Evolutionary conservation across 768 basidiomycete genomes (phyloP).

Genomic region (Suillus occidentalis): DNA sequence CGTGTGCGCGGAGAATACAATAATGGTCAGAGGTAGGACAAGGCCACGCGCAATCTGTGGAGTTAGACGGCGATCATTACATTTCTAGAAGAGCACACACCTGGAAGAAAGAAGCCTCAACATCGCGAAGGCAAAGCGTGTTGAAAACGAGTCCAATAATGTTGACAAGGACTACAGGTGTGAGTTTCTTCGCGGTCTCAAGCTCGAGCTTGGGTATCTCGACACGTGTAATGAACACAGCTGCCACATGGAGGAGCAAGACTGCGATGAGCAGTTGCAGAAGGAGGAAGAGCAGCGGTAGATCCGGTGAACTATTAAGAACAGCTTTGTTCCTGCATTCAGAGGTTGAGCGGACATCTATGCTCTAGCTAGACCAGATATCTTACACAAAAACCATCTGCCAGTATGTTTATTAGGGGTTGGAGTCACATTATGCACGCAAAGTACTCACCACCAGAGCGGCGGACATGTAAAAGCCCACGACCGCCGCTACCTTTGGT

Average conservation of each 20-base stretch:
- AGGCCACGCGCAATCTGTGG: conserved; percentile 80
- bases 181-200: conserved; percentile 53
- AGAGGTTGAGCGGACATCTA: not conserved
- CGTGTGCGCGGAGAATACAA: conserved; percentile 64
- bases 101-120: conserved; percentile 83
- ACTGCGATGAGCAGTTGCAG: conserved; percentile 72
- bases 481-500: conserved; percentile 65
- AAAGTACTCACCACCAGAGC: conserved; percentile 62
- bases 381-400: conserved; percentile 54
- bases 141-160: conserved; percentile 79
- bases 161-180: conserved; percentile 66
- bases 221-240: conserved; percentile 47
- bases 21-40: conserved; percentile 78
- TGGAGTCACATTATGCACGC: conserved; percentile 6
- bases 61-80: not conserved
- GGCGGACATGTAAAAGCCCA: conserved; percentile 75
- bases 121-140: conserved; percentile 72
- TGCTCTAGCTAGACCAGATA: not conserved
- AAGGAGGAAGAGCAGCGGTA: conserved; percentile 68
- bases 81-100: conserved; percentile 31
- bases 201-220: conserved; percentile 59
- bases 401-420: conserved; percentile 4
- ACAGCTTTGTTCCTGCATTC: conserved; percentile 70
- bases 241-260: conserved; percentile 55
- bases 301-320: conserved; percentile 60